A percentile compares a stretch with the other conserved stretches of the same genome.
Conservation (phyloP, 1,139 yeast species). For the Debaryomycetaceae sp. region DNA sequence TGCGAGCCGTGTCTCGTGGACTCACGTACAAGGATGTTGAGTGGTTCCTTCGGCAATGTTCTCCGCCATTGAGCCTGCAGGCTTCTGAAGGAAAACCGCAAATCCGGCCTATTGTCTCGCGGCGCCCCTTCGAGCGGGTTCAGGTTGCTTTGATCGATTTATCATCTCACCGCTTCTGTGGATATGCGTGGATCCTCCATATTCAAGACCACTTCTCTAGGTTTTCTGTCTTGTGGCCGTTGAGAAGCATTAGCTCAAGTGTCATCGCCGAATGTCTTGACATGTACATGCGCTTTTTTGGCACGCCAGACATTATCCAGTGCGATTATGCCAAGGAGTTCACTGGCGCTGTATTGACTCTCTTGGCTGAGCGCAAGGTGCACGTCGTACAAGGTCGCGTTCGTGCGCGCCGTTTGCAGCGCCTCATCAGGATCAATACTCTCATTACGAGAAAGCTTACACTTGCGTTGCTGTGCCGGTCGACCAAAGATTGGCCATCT, state of each 20-base stretch:
- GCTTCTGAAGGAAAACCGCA: not conserved
- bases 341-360: not conserved
- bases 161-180: not conserved
- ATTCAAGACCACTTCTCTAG: not conserved
- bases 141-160: not conserved
- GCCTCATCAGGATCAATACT: not conserved
- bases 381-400: not conserved
- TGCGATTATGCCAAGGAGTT: not conserved
- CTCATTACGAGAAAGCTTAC: not conserved
- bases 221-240: not conserved
- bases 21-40: not conserved
- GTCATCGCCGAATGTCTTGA: not conserved
- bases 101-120: not conserved
- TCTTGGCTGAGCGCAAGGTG: not conserved
- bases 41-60: not conserved
- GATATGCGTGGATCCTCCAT: not conserved
- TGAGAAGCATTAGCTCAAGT: not conserved
- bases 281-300: not conserved
- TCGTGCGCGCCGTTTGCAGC: not conserved
- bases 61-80: too few species aligned
- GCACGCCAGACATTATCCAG: not conserved
- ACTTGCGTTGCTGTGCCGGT: too few species aligned
- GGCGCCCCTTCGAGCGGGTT: not conserved
- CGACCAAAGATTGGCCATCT: not conserved
- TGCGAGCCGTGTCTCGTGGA: too few species aligned